Base-by-base conservation (phyloP, 164 flowering plant genomes). In the Aristolochia contorta region DNA sequence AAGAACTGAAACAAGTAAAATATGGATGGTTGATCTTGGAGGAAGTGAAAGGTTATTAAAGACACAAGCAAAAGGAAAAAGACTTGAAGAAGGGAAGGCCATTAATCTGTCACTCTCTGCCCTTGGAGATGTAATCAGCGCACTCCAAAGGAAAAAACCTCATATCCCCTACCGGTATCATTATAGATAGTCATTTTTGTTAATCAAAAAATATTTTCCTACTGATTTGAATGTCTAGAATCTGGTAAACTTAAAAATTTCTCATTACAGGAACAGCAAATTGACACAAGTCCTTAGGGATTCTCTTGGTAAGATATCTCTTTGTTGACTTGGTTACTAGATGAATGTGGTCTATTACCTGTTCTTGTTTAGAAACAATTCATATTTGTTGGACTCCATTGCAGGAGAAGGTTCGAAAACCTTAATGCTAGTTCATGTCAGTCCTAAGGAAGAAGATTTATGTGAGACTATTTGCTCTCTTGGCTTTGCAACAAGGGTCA, bases 1-100 rank as follows among this genome's bases (percentile, higher is more conserved):
- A 65, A 58, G 75, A 41, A 74, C 75, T 56, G 79, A 68, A 67
- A 76, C 73, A 58, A 84, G 72, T 30, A 84, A 84, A 67, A 52
- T 82, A 62, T 84, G 90, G 90, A 75, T 82, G 74, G 76, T 84
- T 59, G 90, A 84, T 68, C 82, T 84, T 30, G 90, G 86, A 12
- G 90, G 90, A 65, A 84, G 90, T 61, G 90, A 84, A 72, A 85
- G 90, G 37, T 75, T 82, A 54, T 67, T 78, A 53, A 84, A 84
- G 71, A 82, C 90, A 30, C 75, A 71, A 67, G 79, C 90, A 46
- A 59, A 63, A 60, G 90, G 90, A 15, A 78, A 68, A 74, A 78
- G 85, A 63, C 62, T 84, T 48, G 87, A 84, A 57, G 90, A 84
- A 74, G 90, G 90, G 57, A 82, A 80, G 74, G 84, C 87, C 63